phyloP scores from a whole-genome alignment of 257 asterid genomes.

The Buddleja alternifolia region DNA sequence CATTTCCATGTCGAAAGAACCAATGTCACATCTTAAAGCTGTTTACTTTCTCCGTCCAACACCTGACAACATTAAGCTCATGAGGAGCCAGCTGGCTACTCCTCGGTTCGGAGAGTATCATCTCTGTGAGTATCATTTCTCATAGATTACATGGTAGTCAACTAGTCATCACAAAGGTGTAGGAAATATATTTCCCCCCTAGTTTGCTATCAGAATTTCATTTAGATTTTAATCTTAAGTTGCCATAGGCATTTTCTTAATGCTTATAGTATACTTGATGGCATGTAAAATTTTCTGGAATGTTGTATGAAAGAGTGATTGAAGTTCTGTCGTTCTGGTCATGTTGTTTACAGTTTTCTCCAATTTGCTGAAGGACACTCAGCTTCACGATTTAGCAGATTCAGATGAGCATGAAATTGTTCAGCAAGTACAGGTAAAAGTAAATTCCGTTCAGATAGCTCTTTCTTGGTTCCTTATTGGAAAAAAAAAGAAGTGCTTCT shows the following conservation, averaged over 20 bases:
- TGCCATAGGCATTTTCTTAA: constrained; percentile 5
- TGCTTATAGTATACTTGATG: constrained; percentile 25
- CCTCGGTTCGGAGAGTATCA: constrained; percentile 99
- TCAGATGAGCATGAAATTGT: constrained; percentile 93
- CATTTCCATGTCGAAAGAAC: constrained; percentile 88
- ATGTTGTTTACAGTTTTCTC: constrained; percentile 79
- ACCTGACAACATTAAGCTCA: constrained; percentile 73
- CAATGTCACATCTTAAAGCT: constrained; percentile 97
- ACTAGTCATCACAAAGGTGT: background rate
- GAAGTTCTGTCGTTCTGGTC: constrained; percentile 27
- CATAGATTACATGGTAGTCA: background rate
- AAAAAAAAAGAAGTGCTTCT: constrained; percentile 1
- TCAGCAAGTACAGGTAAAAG: constrained; percentile 90
- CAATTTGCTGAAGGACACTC: constrained; percentile 90
- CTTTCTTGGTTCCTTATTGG: background rate
- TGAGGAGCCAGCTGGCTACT: constrained; percentile 82
- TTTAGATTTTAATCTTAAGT: constrained; percentile 1
- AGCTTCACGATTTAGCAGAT: constrained; percentile 94
- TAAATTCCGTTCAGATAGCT: constrained; percentile 6
- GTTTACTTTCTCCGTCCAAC: constrained; percentile 95
- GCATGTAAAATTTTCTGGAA: constrained; percentile 14
- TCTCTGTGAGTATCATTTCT: constrained; percentile 68
- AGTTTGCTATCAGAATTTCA: constrained; percentile 17
- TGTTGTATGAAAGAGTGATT: constrained; percentile 27
- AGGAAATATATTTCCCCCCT: background rate